These are phyloP conservation scores for Phytophthora hibernalis DNA, from an alignment of 352 stramenopile species.

Conservation along the genomic window DNA sequence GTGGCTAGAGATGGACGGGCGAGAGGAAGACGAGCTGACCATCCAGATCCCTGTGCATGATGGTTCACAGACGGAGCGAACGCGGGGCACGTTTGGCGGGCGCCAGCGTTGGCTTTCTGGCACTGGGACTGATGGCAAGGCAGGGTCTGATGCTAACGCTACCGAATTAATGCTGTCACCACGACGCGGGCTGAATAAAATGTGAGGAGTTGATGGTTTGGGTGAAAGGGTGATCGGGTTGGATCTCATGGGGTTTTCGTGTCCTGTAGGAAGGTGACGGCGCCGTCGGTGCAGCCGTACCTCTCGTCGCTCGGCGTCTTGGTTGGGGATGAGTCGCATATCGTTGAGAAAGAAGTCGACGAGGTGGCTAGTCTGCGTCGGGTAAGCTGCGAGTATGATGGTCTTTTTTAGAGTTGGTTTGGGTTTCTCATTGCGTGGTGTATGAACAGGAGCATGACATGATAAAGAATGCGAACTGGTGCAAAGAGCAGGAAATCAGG, in stretches of 20 bases:
- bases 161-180: slow-evolving; percentile 55
- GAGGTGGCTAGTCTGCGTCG: slow-evolving; percentile 71
- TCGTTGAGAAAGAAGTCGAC: slow-evolving; percentile 84
- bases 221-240: not conserved
- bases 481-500: slow-evolving; percentile 79
- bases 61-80: slow-evolving; percentile 76
- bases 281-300: slow-evolving; percentile 75
- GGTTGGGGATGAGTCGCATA: slow-evolving; percentile 78
- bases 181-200: slow-evolving; percentile 53
- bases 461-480: slow-evolving; percentile 68
- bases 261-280: slow-evolving; percentile 58
- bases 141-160: slow-evolving; percentile 45
- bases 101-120: slow-evolving; percentile 77
- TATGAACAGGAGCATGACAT: slow-evolving; percentile 64
- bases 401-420: not conserved
- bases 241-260: slow-evolving; percentile 5
- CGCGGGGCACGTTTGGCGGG: slow-evolving; percentile 71
- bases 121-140: slow-evolving; percentile 26
- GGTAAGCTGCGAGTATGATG: slow-evolving; percentile 30
- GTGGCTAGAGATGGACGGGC: slow-evolving; percentile 40
- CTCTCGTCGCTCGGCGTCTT: slow-evolving; percentile 75
- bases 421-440: not conserved
- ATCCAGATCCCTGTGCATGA: slow-evolving; percentile 77
- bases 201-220: slow-evolving; percentile 26
- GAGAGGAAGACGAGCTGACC: slow-evolving; percentile 72